Evolutionary conservation across 2,329 filamentous ascomycete species (phyloP).

Genomic region (Colletotrichum sp.): DNA sequence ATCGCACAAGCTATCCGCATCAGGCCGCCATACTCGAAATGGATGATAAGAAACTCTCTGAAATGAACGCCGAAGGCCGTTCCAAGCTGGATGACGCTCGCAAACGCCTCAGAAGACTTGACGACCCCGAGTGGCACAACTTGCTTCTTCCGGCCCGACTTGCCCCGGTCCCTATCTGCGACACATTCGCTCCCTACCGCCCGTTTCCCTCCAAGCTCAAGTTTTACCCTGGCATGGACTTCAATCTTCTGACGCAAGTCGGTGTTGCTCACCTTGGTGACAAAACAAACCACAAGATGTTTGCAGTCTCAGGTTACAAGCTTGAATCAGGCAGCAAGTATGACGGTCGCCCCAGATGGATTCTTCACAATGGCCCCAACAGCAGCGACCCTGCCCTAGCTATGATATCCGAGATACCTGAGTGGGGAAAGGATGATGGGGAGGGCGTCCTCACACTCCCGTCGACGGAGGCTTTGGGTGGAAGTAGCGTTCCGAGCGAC

Average conservation of each 20-base stretch:
- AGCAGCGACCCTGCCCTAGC: not conserved
- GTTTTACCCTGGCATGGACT: not conserved
- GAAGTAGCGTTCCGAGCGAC: not conserved
- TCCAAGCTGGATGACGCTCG: not conserved
- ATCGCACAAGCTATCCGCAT: not conserved
- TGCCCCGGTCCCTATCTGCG: not conserved
- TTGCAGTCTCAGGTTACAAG: not conserved
- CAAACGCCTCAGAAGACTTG: not conserved
- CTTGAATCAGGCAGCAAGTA: not conserved
- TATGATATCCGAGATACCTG: not conserved
- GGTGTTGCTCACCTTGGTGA: not conserved
- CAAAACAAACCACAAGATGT: not conserved
- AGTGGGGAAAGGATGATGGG: not conserved
- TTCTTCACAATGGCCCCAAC: not conserved
- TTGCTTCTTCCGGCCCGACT: not conserved
- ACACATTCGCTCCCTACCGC: not conserved
- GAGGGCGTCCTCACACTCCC: not conserved
- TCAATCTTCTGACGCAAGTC: not conserved
- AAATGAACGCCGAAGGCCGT: not conserved
- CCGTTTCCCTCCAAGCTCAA: not conserved
- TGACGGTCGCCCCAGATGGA: not conserved
- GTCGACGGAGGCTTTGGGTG: not conserved
- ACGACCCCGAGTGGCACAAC: not conserved
- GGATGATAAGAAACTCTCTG: not conserved
- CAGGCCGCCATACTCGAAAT: not conserved